Conservation (phyloP, 2,329 filamentous ascomycete genomes). For the Chaetomium sp. region DNA sequence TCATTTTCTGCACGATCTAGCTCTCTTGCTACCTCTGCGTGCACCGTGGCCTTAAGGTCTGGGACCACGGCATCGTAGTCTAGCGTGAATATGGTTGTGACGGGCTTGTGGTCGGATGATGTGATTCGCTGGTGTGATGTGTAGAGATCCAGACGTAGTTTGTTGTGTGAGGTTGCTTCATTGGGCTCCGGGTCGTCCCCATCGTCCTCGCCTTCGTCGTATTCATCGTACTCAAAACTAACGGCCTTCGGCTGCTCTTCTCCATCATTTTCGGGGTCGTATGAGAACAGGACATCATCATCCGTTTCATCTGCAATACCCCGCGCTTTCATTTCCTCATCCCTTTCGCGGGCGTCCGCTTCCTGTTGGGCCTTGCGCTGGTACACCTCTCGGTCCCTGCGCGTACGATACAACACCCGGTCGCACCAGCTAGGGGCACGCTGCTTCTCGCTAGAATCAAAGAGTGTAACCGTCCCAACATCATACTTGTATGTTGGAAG, state of each 20-base stretch:
- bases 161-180: conserved; percentile 48
- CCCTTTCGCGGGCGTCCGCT: conserved; percentile 60
- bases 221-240: conserved; percentile 55
- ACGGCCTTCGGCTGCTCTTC: conserved; percentile 36
- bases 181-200: conserved; percentile 46
- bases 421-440: conserved; percentile 96
- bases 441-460: conserved; percentile 92
- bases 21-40: conserved; percentile 80
- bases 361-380: conserved; percentile 58
- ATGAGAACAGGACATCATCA: conserved; percentile 85
- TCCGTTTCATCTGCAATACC: conserved; percentile 67
- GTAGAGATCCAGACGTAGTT: conserved; percentile 59
- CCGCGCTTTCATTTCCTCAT: conserved; percentile 77
- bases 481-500: conserved; percentile 98
- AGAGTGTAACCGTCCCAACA: conserved; percentile 82
- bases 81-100: conserved; percentile 75
- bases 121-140: conserved; percentile 81
- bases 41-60: conserved; percentile 73
- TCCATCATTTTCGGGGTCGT: conserved; percentile 74
- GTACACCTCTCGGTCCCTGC: conserved; percentile 60
- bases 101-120: conserved; percentile 92
- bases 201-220: conserved; percentile 49
- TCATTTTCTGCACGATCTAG: conserved; percentile 91
- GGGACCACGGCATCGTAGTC: conserved; percentile 83
- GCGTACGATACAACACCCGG: conserved; percentile 79